Evolutionary conservation across 768 basidiomycete genomes (phyloP).

Genomic region (Hortiboletus flavorubellus): DNA sequence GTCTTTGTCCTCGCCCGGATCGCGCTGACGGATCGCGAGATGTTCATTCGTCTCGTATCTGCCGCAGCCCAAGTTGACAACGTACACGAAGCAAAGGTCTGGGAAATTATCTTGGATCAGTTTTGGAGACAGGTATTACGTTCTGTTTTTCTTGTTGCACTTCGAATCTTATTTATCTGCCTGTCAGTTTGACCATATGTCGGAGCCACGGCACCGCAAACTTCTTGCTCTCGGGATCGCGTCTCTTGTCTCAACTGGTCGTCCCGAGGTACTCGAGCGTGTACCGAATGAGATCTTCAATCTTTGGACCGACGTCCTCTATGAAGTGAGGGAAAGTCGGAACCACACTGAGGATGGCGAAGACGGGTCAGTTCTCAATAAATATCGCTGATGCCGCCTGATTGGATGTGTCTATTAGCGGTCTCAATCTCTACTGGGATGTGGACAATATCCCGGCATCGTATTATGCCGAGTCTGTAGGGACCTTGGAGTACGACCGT

Average conservation of each 20-base stretch:
- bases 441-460: constrained; percentile 52
- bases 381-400: neutral
- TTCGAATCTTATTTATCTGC: constrained; percentile 1
- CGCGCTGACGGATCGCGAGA: constrained; percentile 56
- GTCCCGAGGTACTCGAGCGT: constrained; percentile 66
- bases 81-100: constrained; percentile 52
- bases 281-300: constrained; percentile 77
- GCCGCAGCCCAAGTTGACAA: constrained; percentile 51
- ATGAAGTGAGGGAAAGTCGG: constrained; percentile 75
- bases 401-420: constrained; percentile 13
- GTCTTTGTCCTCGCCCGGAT: constrained; percentile 76
- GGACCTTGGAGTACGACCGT: constrained; percentile 73
- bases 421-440: constrained; percentile 68
- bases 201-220: constrained; percentile 81
- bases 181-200: constrained; percentile 84
- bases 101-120: constrained; percentile 67
- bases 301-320: constrained; percentile 86
- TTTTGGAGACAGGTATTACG: constrained; percentile 77
- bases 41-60: constrained; percentile 70
- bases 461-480: constrained; percentile 63
- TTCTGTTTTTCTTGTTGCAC: neutral
- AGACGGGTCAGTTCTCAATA: constrained; percentile 28
- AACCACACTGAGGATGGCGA: constrained; percentile 35
- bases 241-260: constrained; percentile 69
- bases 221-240: constrained; percentile 81